These are phyloP conservation scores for Lantana camara DNA, from an alignment of 257 asterid species.

Conservation along the genomic window DNA sequence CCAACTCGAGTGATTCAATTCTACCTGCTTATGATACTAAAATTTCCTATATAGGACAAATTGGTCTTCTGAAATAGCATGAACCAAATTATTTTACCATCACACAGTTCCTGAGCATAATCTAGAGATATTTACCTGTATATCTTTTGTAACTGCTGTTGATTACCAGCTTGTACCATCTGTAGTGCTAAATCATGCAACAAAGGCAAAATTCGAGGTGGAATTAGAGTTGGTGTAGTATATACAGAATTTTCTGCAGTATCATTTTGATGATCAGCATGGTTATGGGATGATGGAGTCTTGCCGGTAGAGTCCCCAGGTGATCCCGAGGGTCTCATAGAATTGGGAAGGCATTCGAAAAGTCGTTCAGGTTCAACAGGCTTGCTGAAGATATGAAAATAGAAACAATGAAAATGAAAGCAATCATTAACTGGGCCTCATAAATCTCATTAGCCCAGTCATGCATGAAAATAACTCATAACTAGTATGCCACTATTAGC, in stretches of 20 bases:
- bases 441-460: too few species aligned
- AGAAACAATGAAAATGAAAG: slow-evolving; percentile 9
- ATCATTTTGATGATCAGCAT: slow-evolving; percentile 59
- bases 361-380: slow-evolving; percentile 99
- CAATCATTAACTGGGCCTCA: too few species aligned
- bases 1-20: slow-evolving; percentile 10
- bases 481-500: too few species aligned
- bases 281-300: slow-evolving; percentile 65
- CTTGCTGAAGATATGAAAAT: slow-evolving; percentile 60
- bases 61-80: slow-evolving; percentile 13
- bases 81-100: background rate
- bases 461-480: too few species aligned
- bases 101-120: slow-evolving; percentile 20
- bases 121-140: slow-evolving; percentile 59
- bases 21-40: slow-evolving; percentile 15
- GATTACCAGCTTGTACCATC: slow-evolving; percentile 95
- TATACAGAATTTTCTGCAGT: slow-evolving; percentile 64
- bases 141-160: slow-evolving; percentile 76
- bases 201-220: slow-evolving; percentile 88
- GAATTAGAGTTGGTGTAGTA: slow-evolving; percentile 90
- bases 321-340: slow-evolving; percentile 94
- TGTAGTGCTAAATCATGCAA: slow-evolving; percentile 93
- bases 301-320: slow-evolving; percentile 77
- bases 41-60: slow-evolving; percentile 2
- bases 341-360: slow-evolving; percentile 97